Evolutionary conservation across 2,329 filamentous ascomycete genomes (phyloP), one percentile per base, ranked within the genome.

Genomic region (Graphilbum ipis-grandicollis): DNA sequence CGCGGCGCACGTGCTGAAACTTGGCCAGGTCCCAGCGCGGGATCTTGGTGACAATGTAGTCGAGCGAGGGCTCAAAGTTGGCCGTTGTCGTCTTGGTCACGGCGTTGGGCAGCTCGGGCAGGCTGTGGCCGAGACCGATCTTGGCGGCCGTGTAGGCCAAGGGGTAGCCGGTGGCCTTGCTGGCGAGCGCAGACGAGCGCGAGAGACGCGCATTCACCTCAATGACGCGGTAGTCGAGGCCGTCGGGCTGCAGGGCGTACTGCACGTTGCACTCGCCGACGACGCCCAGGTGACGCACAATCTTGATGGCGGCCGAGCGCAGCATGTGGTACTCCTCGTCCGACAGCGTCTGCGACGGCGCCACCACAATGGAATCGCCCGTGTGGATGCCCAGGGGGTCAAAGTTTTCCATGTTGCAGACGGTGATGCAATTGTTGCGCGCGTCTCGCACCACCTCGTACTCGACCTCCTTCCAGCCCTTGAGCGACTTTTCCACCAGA

Each of bases 361-460:
- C 90, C 33, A 98, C 90, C 36, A 98, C 90, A 46, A 98, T 94
- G 12, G 88, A 96, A 54, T 98, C 90, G 56, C 90, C 90, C 3
- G 90, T 98, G 53, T 96, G 90, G 44, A 96, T 96, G 50, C 90
- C 90, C 2, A 98, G 75, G 38, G 90, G 90, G 56, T 98, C 90
- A 52, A 98, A 98, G 63, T 98, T 98, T 64, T 98, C 90, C 90
- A 98, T 96, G 65, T 98, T 98, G 59, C 90, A 98, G 43, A 98
- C 90, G 7, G 90, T 98, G 55, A 98, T 96, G 56, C 90, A 98
- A 68, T 96, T 96, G 63, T 98, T 86, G 49, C 84, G 76, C 39
- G 77, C 80, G 63, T 96, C 90, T 51, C 90, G 79, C 30, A 98
- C 90, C 43, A 96, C 90, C 58, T 98, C 90, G 53, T 96, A 98